Conservation (phyloP, 192 early-diverging fungal genomes). For the Backusella mclennaniae region DNA sequence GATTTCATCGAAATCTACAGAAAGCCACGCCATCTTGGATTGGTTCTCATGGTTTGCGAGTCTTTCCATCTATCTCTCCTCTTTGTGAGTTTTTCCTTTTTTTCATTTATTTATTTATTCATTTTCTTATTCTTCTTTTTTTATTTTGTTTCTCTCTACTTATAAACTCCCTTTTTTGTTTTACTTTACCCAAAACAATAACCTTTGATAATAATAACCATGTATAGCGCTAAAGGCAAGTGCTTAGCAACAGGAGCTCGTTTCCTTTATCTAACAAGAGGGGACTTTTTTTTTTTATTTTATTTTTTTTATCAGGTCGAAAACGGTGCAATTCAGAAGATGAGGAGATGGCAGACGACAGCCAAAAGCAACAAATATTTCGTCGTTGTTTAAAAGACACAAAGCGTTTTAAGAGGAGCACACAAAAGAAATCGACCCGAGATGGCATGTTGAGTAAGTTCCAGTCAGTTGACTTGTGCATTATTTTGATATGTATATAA, state of each 20-base stretch:
- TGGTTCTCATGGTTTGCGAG: not conserved
- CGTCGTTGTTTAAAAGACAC: not conserved
- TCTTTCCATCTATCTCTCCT: not conserved
- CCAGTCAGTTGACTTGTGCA: not conserved
- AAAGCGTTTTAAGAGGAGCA: not conserved
- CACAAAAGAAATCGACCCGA: not conserved
- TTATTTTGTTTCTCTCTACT: not conserved
- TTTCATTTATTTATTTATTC: not conserved
- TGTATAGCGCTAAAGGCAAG: not conserved
- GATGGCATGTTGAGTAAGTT: not conserved
- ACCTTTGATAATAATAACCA: not conserved
- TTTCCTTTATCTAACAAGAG: not conserved
- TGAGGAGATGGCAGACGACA: constrained; percentile 32
- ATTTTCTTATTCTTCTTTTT: not conserved
- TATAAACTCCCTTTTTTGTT: not conserved
- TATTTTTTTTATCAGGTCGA: constrained; percentile 3
- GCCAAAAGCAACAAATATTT: not conserved
- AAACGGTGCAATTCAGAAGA: constrained; percentile 35
- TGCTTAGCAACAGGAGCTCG: not conserved
- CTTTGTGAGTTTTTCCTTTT: not conserved
- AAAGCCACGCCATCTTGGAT: not conserved
- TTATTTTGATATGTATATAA: not conserved
- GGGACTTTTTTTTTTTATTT: too few relatives aligned
- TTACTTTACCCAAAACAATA: not conserved
- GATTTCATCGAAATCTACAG: not conserved